phyloP scores from a whole-genome alignment of 768 basidiomycete species.

The Termitomyces sp. region DNA sequence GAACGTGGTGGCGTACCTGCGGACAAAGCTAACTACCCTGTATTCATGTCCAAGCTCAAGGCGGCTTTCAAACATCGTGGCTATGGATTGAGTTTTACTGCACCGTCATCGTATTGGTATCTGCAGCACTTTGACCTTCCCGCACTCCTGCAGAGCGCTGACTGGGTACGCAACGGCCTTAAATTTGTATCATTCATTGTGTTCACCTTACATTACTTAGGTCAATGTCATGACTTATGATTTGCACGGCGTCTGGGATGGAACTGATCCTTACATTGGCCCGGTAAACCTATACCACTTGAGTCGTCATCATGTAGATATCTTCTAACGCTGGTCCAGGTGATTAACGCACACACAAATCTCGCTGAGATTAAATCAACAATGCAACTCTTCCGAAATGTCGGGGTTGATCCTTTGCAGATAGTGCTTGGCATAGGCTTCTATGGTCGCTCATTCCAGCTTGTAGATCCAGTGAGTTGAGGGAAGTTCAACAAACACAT shows the following conservation, averaged over 20 bases:
- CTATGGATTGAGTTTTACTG: neutral
- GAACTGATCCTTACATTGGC: slow-evolving; percentile 3
- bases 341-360: slow-evolving; percentile 17
- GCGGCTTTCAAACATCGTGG: neutral
- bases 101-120: slow-evolving; percentile 3
- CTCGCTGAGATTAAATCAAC: slow-evolving; percentile 18
- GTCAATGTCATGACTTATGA: slow-evolving; percentile 6
- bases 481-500: neutral
- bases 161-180: neutral
- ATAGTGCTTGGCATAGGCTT: slow-evolving; percentile 19
- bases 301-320: neutral
- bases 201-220: neutral
- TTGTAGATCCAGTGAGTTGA: slow-evolving; percentile 11
- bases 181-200: neutral
- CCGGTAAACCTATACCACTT: neutral
- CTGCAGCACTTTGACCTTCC: slow-evolving; percentile 1
- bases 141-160: neutral
- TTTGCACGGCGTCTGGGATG: slow-evolving; percentile 1
- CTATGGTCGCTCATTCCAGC: slow-evolving; percentile 18
- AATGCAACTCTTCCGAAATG: slow-evolving; percentile 13
- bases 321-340: neutral
- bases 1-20: neutral
- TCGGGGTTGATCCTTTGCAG: slow-evolving; percentile 3
- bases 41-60: neutral
- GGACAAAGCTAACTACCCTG: neutral